phyloP scores from a whole-genome alignment of 179 eudicot species.

The Silene vulgaris region DNA sequence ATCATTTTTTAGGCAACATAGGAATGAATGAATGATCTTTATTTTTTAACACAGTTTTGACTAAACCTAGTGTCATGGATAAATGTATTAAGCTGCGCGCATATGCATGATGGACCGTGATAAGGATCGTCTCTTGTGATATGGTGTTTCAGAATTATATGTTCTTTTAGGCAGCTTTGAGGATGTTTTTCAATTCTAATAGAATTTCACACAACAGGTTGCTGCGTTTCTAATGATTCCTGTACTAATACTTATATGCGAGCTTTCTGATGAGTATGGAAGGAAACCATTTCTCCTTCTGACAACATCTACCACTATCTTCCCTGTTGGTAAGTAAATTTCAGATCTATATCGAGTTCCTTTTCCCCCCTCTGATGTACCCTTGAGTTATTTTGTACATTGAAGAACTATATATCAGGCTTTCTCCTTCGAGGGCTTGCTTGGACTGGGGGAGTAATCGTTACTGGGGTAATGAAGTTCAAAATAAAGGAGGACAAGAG shows the following conservation, averaged over 20 bases:
- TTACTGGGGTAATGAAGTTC: too few relatives aligned
- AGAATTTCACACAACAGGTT: slow-evolving; percentile 17
- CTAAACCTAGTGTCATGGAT: neutral
- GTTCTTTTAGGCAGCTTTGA: neutral
- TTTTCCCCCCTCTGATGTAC: too few relatives aligned
- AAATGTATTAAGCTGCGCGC: neutral
- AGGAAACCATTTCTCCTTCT: slow-evolving; percentile 35
- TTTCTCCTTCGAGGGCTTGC: too few relatives aligned
- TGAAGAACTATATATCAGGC: too few relatives aligned
- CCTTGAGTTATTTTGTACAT: too few relatives aligned
- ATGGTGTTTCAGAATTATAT: neutral
- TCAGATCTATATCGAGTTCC: neutral
- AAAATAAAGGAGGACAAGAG: too few relatives aligned
- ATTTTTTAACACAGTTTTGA: neutral
- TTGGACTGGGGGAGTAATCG: too few relatives aligned
- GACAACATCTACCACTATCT: slow-evolving; percentile 57
- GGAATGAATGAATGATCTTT: neutral
- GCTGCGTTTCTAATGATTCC: slow-evolving; percentile 31
- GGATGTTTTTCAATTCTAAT: neutral
- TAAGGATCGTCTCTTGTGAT: neutral
- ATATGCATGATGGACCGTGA: neutral
- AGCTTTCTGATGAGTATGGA: slow-evolving; percentile 38
- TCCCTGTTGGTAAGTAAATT: slow-evolving; percentile 52
- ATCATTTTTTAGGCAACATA: neutral
- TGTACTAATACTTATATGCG: slow-evolving; percentile 29